Percentiles rank a stretch among this genome's conserved stretches.
Evolutionary conservation across 2,329 filamentous ascomycete genomes (phyloP).

Genomic region (Fusarium sp.): DNA sequence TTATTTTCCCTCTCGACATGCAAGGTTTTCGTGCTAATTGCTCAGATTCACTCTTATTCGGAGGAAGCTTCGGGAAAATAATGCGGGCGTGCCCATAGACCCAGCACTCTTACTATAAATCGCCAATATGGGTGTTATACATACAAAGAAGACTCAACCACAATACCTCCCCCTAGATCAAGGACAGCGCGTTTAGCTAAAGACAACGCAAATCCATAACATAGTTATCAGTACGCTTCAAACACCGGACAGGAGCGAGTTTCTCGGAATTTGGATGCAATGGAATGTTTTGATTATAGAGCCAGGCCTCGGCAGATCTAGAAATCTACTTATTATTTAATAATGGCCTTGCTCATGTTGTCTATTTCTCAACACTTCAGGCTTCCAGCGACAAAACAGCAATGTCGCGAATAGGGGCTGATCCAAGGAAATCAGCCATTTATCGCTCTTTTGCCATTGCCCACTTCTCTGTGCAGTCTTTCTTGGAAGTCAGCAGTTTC

Average conservation of each 20-base stretch:
- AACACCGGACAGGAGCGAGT: not conserved
- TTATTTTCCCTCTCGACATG: not conserved
- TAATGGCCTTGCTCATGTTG: not conserved
- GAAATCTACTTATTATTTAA: not conserved
- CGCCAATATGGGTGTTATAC: not conserved
- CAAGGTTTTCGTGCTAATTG: conserved; percentile 10
- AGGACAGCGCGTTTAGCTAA: not conserved
- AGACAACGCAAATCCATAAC: not conserved
- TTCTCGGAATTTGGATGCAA: not conserved
- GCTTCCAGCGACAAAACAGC: not conserved
- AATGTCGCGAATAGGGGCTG: not conserved
- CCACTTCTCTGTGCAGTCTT: not conserved
- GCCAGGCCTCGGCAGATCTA: not conserved
- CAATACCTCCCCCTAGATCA: not conserved
- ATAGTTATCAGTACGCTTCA: not conserved
- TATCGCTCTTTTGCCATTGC: not conserved
- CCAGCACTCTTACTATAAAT: not conserved
- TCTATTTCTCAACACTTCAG: not conserved
- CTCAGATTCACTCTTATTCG: conserved; percentile 41
- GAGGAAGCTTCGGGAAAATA: not conserved
- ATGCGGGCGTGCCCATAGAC: not conserved
- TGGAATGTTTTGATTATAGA: not conserved
- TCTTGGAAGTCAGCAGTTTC: not conserved
- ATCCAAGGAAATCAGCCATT: not conserved
- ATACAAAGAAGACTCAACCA: not conserved